These are phyloP conservation scores for Penicillium desertorum DNA, from an alignment of 495 filamentous ascomycete species.

Conservation along the genomic window DNA sequence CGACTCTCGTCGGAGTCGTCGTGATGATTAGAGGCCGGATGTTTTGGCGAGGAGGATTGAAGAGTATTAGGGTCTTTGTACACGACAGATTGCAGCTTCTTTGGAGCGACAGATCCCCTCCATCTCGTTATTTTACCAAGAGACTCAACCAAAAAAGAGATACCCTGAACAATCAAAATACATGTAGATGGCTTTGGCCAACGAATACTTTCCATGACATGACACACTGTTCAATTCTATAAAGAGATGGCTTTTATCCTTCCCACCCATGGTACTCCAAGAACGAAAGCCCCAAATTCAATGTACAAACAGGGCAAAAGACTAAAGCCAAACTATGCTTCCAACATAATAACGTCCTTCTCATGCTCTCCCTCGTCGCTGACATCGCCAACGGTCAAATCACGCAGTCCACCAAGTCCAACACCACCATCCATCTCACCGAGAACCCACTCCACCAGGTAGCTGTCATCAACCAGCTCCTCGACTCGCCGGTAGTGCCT, in stretches of 20 bases:
- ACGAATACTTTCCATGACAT: constrained; percentile 1
- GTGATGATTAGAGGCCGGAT: constrained; percentile 27
- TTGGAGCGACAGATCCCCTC: background rate
- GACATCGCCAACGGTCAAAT: constrained; percentile 16
- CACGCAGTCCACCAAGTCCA: constrained; percentile 40
- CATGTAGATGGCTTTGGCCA: background rate
- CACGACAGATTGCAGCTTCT: constrained; percentile 5
- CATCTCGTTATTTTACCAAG: background rate
- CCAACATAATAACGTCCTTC: constrained; percentile 49
- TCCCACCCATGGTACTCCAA: constrained; percentile 29
- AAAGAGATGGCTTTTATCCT: constrained; percentile 32
- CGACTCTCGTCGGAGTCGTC: constrained; percentile 35
- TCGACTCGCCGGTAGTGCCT: constrained; percentile 85
- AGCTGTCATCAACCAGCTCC: constrained; percentile 90
- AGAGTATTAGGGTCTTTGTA: constrained; percentile 6
- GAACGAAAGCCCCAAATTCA: constrained; percentile 31
- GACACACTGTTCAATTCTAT: constrained; percentile 25
- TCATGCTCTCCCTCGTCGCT: constrained; percentile 39
- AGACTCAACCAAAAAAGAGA: constrained; percentile 18
- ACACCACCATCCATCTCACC: constrained; percentile 82
- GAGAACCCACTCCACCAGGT: constrained; percentile 87
- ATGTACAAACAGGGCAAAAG: constrained; percentile 28
- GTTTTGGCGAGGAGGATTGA: background rate
- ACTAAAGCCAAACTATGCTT: constrained; percentile 26
- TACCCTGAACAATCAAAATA: constrained; percentile 22